Conservation (phyloP, 495 filamentous ascomycete species). For the Oleoguttula mirabilis region DNA sequence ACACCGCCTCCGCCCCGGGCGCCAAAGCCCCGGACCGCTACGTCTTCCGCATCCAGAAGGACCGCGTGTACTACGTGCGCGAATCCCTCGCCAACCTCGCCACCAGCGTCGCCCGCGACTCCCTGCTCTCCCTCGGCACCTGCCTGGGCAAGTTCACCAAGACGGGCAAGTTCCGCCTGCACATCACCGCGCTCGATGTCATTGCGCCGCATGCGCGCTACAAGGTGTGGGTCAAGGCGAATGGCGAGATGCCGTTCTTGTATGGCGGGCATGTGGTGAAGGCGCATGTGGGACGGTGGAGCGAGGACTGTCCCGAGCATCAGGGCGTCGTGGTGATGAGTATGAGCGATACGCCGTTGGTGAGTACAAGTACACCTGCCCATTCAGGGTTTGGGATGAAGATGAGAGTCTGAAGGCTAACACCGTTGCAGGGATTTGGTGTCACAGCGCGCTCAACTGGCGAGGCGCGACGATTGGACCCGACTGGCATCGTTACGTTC, state of each 20-base stretch:
- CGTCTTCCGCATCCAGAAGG: conserved; percentile 73
- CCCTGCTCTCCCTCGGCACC: conserved; percentile 72
- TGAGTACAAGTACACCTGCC: conserved; percentile 25
- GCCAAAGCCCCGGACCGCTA: conserved; percentile 49
- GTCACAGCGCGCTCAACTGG: conserved; percentile 71
- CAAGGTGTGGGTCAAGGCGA: conserved; percentile 89
- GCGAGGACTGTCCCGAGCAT: conserved; percentile 74
- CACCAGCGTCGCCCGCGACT: conserved; percentile 63
- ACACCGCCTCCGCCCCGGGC: conserved; percentile 41
- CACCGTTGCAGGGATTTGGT: conserved; percentile 54
- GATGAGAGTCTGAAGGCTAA: not conserved
- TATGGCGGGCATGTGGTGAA: conserved; percentile 86
- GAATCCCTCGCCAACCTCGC: conserved; percentile 84
- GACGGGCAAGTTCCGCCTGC: conserved; percentile 75
- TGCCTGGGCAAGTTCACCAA: conserved; percentile 87
- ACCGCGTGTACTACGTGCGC: conserved; percentile 77
- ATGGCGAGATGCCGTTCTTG: conserved; percentile 89
- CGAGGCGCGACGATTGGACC: conserved; percentile 70
- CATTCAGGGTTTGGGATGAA: not conserved
- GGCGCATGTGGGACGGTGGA: conserved; percentile 81
- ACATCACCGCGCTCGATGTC: conserved; percentile 73
- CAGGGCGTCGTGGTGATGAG: conserved; percentile 62
- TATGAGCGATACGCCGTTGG: conserved; percentile 65
- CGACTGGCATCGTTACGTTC: conserved; percentile 76
- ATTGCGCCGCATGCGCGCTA: conserved; percentile 80